Evolutionary conservation across 129 eudicot species (phyloP), one percentile per base, ranked within the genome.

Genomic region (Silybum marianum): DNA sequence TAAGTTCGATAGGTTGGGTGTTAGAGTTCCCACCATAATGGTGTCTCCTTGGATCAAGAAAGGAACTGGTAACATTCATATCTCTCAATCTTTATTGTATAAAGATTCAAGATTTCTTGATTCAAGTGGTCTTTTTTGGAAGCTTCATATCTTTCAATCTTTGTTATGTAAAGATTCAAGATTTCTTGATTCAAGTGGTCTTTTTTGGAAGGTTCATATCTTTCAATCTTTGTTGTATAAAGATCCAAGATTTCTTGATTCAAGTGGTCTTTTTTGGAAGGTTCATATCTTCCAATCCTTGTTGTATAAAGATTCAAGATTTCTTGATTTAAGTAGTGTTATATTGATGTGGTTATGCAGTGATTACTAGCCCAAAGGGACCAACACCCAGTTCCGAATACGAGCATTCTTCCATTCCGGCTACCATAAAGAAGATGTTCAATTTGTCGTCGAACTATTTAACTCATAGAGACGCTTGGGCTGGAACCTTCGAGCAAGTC

Each of bases 21-120:
- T 95, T 75, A 83, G 99, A 36, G 97, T 95, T 9, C 99, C 98
- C 5, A 93, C 98, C 0, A 92, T 95, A 14, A 95, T 95, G 99
- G 97, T 95, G 38, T 95, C 99, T 78, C 98, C 99, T 82, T 95
- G 99, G 99, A 95, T 95, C 88, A 91, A 91, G 86, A 92, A 92
- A 89, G 99, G 98, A 74, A 92, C 95, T 0, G 98, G 99, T 95
- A 89, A 73, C 40, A 22, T 36, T 54, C 72, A 2, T 24, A 22
- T 77, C 8, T 63, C 19, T 28, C 22, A 11, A 44, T 7, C 46
- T 39, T 72, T 7, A n/a, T 65, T 12, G 22, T 36, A 16, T 77
- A 30, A 51, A 48, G 42, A 38, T 46, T 72, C 25, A 72, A 36
- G 25, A 9, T 72, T 48, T 71, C 7, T 26, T 42, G 58, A 69